A percentile compares a stretch with the other conserved stretches of the same genome.
phyloP scores from a whole-genome alignment of 1,284 basidiomycete species.

The Athelia psychrophila region DNA sequence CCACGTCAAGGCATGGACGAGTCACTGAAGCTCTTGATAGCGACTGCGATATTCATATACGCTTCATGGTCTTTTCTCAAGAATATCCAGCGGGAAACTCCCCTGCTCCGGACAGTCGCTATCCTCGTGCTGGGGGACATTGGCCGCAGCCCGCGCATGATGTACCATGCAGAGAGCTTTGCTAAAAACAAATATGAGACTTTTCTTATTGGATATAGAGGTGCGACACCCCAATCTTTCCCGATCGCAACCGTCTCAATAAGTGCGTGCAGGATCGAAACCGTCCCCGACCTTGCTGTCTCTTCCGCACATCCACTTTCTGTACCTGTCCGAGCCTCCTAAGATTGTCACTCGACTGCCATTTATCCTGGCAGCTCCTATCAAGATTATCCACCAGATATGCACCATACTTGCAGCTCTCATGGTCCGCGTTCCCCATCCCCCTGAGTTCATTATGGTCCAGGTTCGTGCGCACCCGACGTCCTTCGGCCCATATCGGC shows the following conservation, averaged over 20 bases:
- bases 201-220: conserved; percentile 83
- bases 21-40: neutral
- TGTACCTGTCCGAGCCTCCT: conserved; percentile 70
- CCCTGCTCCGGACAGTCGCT: conserved; percentile 66
- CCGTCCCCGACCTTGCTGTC: conserved; percentile 70
- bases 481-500: conserved; percentile 1
- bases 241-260: neutral
- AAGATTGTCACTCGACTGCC: conserved; percentile 51
- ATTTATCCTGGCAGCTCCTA: conserved; percentile 77
- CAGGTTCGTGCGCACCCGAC: conserved; percentile 56
- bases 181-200: conserved; percentile 80
- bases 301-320: conserved; percentile 59
- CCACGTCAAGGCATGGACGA: neutral
- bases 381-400: conserved; percentile 79
- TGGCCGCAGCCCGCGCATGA: conserved; percentile 95
- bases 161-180: conserved; percentile 96
- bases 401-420: conserved; percentile 61
- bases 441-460: conserved; percentile 86
- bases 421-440: conserved; percentile 55
- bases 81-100: conserved; percentile 31
- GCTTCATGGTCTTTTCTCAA: neutral
- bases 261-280: conserved; percentile 68
- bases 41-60: neutral
- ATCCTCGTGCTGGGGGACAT: conserved; percentile 96
- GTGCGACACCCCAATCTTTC: conserved; percentile 36